A percentile compares a stretch with the other conserved stretches of the same genome.
These are phyloP conservation scores for Ambrosia artemisiifolia DNA, from an alignment of 129 eudicot genomes.

Conservation along the genomic window DNA sequence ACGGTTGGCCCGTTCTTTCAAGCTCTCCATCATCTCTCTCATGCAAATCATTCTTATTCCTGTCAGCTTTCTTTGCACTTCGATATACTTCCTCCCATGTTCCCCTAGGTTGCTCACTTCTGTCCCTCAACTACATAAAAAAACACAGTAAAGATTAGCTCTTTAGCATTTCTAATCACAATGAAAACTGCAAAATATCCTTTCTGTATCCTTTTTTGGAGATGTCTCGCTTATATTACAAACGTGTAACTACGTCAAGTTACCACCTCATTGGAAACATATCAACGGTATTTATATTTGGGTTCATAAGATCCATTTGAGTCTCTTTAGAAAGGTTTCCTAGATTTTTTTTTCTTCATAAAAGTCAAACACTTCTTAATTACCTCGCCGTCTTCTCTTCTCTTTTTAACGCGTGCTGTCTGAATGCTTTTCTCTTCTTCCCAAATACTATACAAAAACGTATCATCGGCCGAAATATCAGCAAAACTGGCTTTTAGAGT, in stretches of 20 bases:
- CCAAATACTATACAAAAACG: constrained; percentile 72
- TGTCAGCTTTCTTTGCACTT: constrained; percentile 78
- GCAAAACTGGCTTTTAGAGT: constrained; percentile 35
- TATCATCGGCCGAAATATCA: constrained; percentile 38
- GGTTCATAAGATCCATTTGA: neutral
- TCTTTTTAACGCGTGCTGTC: constrained; percentile 43
- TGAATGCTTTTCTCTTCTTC: constrained; percentile 69
- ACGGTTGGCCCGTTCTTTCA: constrained; percentile 90
- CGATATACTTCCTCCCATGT: constrained; percentile 96
- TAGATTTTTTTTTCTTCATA: neutral
- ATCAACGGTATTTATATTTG: neutral
- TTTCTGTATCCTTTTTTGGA: too few relatives aligned
- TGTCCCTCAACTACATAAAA: constrained; percentile 74
- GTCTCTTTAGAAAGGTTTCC: neutral
- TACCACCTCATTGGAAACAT: neutral
- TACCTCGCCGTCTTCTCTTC: constrained; percentile 90
- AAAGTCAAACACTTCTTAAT: constrained; percentile 7
- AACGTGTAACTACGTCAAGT: neutral
- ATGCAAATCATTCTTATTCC: constrained; percentile 68
- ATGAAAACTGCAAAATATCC: too few relatives aligned
- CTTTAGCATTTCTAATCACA: too few relatives aligned
- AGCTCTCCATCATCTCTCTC: constrained; percentile 98
- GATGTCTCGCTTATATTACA: neutral
- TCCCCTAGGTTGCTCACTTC: constrained; percentile 85
- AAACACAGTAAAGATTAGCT: constrained; percentile 9